phyloP scores from a whole-genome alignment of 2,329 filamentous ascomycete species.

The Colletotrichum orbiculare region DNA sequence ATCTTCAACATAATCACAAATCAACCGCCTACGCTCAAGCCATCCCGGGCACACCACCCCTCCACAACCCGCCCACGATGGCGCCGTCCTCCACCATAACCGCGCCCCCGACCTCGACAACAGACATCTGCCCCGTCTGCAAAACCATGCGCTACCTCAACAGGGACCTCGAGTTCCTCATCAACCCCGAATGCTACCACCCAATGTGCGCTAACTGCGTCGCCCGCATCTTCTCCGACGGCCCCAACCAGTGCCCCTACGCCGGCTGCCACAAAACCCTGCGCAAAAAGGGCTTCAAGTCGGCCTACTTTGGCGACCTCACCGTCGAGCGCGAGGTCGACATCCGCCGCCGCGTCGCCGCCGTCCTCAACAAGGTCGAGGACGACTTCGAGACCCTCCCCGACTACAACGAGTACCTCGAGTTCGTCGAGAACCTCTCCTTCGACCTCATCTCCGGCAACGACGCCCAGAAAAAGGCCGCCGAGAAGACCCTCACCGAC shows the following conservation, averaged over 20 bases:
- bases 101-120: slow-evolving; percentile 43
- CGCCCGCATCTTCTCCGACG: slow-evolving; percentile 90
- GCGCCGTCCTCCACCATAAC: slow-evolving; percentile 19
- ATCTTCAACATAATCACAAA: no score
- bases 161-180: slow-evolving; percentile 91
- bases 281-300: slow-evolving; percentile 84
- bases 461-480: slow-evolving; percentile 67
- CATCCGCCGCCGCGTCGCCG: slow-evolving; percentile 81
- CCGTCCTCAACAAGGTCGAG: slow-evolving; percentile 87
- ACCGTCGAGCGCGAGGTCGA: slow-evolving; percentile 93
- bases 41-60: neutral
- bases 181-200: slow-evolving; percentile 99
- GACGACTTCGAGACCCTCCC: slow-evolving; percentile 89
- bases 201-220: slow-evolving; percentile 98
- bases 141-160: slow-evolving; percentile 97
- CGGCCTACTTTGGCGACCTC: slow-evolving; percentile 91
- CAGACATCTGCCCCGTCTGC: slow-evolving; percentile 95
- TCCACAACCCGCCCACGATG: slow-evolving; percentile 8
- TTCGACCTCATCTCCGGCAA: slow-evolving; percentile 84
- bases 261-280: slow-evolving; percentile 89
- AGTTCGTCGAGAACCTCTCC: slow-evolving; percentile 89
- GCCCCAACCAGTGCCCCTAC: slow-evolving; percentile 92
- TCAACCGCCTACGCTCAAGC: neutral
- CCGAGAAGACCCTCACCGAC: slow-evolving; percentile 58
- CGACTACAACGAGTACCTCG: slow-evolving; percentile 93